Conservation (phyloP, 228 moss, liverwort and hornwort species). For the Sphagnum magellanicum region DNA sequence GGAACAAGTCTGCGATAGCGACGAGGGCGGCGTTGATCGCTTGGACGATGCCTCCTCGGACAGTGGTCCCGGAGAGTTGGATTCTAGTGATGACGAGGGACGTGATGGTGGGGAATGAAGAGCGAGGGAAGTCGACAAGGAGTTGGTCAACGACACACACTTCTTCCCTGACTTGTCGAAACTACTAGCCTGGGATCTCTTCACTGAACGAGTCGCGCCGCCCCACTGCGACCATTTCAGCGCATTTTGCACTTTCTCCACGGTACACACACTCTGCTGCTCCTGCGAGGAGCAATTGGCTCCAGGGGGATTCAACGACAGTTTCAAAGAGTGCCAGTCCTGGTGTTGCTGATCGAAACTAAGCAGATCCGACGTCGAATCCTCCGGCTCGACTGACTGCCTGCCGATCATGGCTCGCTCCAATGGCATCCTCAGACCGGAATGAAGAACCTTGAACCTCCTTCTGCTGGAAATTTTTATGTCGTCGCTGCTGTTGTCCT, state of each 20-base stretch:
- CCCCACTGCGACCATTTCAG: slow-evolving; percentile 45
- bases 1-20: slow-evolving; percentile 23
- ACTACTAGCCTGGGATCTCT: background rate
- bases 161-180: slow-evolving; percentile 1
- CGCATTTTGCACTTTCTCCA: slow-evolving; percentile 64
- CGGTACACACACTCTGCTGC: slow-evolving; percentile 54
- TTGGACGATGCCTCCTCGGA: slow-evolving; percentile 32
- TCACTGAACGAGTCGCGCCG: slow-evolving; percentile 7
- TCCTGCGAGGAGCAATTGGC: slow-evolving; percentile 9
- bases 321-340: slow-evolving; percentile 30
- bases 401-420: background rate
- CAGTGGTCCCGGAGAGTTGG: slow-evolving; percentile 9
- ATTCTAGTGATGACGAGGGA: slow-evolving; percentile 17
- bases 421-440: slow-evolving; percentile 7
- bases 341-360: background rate
- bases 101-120: slow-evolving; percentile 4
- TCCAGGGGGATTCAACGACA: slow-evolving; percentile 39
- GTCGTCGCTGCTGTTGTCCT: slow-evolving; percentile 6
- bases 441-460: background rate
- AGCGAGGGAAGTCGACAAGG: slow-evolving; percentile 12
- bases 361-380: background rate
- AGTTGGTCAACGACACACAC: slow-evolving; percentile 1
- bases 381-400: background rate
- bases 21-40: slow-evolving; percentile 37
- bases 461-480: slow-evolving; percentile 8